Base-by-base conservation (phyloP, 2,329 filamentous ascomycete species). In the Hypoxylon sp. region DNA sequence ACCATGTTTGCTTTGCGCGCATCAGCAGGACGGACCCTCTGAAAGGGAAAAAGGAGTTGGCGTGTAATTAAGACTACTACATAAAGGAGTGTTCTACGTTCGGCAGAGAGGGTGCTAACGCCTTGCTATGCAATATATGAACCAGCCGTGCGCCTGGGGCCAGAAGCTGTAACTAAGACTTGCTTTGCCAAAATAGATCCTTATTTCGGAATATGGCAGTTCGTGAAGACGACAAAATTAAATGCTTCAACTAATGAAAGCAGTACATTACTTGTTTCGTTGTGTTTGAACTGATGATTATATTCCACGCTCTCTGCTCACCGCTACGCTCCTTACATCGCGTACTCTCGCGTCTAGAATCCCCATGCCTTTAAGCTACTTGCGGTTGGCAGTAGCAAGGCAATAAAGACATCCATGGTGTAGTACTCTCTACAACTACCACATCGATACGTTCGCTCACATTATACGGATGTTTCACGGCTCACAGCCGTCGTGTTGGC, bases 1-100 rank as follows among this genome's bases (percentile, higher is more conserved):
- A 72, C 71, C 70, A 72, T 61, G 60, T 65, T 67, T 65, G 67
- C 59, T 65, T 69, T 72, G 37, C 54, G 32, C 24, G 62, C 65
- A 47, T 65, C 52, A 19, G 32, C 42, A 47, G 39, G 53, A 29
- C 27, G 46, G 64, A 21, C 13, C 31, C 35, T 39, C 67, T 67
- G 24, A 62, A 63, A 62, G 55, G 52, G 32, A 37, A 39, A 29
- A 35, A 15, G 47, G 61, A 37, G 47, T 3, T n/a, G 19, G 62
- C 37, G 62, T 55, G 51, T 55, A 39, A 57, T 32, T 35, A 51
- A 21, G 19, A 44, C 8, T 47, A 55, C 15, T 15, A 56, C 39
- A 46, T 48, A 61, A 27, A 58, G 53, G 46, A 13, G 48, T 11
- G 15, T 27, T 46, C 11, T 21, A 19, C 8, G 15, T 47, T 27